These are phyloP conservation scores for Coemansia furcata DNA, from an alignment of 192 early-diverging fungal species.

Conservation along the genomic window DNA sequence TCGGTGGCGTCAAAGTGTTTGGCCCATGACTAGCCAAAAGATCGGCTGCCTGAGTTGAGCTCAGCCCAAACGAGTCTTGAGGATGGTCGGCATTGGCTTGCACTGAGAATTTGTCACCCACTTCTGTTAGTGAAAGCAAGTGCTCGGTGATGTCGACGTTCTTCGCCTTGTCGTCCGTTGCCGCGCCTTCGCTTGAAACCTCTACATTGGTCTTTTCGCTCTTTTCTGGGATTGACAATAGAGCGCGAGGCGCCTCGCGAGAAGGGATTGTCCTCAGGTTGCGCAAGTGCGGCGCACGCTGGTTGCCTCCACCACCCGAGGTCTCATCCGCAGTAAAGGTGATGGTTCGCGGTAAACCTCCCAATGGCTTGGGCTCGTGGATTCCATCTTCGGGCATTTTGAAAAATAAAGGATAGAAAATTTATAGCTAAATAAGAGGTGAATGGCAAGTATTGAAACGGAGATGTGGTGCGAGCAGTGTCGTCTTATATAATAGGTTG, in stretches of 20 bases:
- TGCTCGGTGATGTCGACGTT: constrained; percentile 59
- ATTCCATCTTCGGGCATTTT: constrained; percentile 5
- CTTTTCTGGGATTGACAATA: neutral
- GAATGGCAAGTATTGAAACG: neutral
- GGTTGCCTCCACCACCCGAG: constrained; percentile 2
- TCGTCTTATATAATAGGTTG: neutral
- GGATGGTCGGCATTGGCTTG: constrained; percentile 61
- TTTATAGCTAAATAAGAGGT: neutral
- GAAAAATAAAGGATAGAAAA: neutral
- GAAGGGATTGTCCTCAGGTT: constrained; percentile 3
- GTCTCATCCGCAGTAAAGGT: constrained; percentile 21
- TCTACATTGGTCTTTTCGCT: neutral
- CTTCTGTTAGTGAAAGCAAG: constrained; percentile 56
- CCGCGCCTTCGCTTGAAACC: neutral
- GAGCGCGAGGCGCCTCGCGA: constrained; percentile 11
- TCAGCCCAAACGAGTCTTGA: constrained; percentile 68
- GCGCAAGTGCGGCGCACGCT: constrained; percentile 3
- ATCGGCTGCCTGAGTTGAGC: constrained; percentile 58
- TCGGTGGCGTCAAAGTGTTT: constrained; percentile 86
- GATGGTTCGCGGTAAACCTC: constrained; percentile 17
- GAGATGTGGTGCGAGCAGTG: neutral
- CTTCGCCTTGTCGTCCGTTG: constrained; percentile 23
- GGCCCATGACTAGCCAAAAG: constrained; percentile 73
- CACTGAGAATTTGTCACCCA: constrained; percentile 53
- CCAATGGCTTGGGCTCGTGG: constrained; percentile 1